Evolutionary conservation across 1,139 yeast genomes (phyloP), one percentile per base, ranked within the genome.

Genomic region (Candida sanyaensis): DNA sequence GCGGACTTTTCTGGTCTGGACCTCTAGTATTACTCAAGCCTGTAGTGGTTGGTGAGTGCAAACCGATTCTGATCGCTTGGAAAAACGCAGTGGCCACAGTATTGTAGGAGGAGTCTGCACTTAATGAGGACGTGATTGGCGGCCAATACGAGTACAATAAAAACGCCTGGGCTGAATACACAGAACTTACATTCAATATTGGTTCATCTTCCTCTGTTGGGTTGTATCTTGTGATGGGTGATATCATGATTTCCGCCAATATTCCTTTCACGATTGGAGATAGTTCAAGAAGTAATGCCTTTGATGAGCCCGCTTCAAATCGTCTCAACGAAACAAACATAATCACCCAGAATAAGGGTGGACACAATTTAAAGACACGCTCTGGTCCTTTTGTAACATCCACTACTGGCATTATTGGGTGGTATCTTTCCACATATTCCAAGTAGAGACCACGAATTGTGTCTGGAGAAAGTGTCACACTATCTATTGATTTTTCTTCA

Each of bases 81-180:
- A 88, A 88, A 60, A 91, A 76, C 2, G 97, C 98, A 41, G 89
- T 84, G 0, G 97, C 97, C 12, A 90, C 86, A 0, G 97, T 89
- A 60, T 88, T 89, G 95, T 97, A 93, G 4, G 96, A 87, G 4
- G 96, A 87, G 61, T 93, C 98, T 0, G 98, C 97, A 65, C 96
- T 88, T 43, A 93, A 75, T 0, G 97, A 89, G 0, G 97, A 90
- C 0, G 97, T 89, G 42, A 92, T 77, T 2, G 97, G 96, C 0
- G 98, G 98, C 98, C 98, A 93, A 64, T 86, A 84, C 1, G 97
- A 86, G 64, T 88, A 90, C 5, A 93, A 72, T 31, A 93, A 69
- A 55, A 92, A 86, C 0, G 97, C 97, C 64, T 93, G 99, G 1
- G 92, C 97, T 0, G 96, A 88, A 61, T 86, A 92, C 0, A 92